A percentile compares a stretch with the other conserved stretches of the same genome.
Evolutionary conservation across 1,284 basidiomycete species (phyloP).

Genomic region (Pseudozyma pruni): DNA sequence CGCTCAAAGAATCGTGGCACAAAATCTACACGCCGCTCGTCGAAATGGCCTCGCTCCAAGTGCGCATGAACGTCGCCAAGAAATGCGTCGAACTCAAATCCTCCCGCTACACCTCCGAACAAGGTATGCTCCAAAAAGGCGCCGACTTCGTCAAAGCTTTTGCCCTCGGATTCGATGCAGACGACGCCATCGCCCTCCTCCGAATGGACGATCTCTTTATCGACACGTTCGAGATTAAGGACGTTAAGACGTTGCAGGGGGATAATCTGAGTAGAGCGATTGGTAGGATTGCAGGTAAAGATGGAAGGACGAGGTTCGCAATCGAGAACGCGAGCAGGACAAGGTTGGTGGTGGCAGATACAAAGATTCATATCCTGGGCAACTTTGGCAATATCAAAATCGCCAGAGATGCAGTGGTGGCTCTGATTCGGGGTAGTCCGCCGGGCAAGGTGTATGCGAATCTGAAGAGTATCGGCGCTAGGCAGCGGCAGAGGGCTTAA

Average conservation of each 20-base stretch:
- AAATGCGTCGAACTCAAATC: slow-evolving; percentile 93
- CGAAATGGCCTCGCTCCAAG: slow-evolving; percentile 91
- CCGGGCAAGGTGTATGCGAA: slow-evolving; percentile 91
- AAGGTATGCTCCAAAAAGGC: slow-evolving; percentile 83
- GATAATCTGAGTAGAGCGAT: slow-evolving; percentile 96
- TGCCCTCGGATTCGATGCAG: slow-evolving; percentile 82
- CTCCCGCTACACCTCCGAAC: slow-evolving; percentile 80
- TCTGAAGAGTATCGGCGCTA: slow-evolving; percentile 80
- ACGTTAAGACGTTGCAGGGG: slow-evolving; percentile 96
- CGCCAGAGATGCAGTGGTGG: slow-evolving; percentile 93
- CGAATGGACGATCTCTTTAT: slow-evolving; percentile 96
- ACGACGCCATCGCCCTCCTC: slow-evolving; percentile 95
- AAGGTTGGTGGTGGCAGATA: slow-evolving; percentile 94
- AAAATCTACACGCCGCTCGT: slow-evolving; percentile 96
- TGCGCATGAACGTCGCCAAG: slow-evolving; percentile 92
- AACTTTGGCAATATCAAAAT: slow-evolving; percentile 98
- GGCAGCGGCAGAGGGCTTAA: slow-evolving; percentile 86
- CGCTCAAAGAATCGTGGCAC: slow-evolving; percentile 96
- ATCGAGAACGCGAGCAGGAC: slow-evolving; percentile 97
- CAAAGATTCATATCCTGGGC: slow-evolving; percentile 95
- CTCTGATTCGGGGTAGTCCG: slow-evolving; percentile 91
- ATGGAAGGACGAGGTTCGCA: slow-evolving; percentile 97
- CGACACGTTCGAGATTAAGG: slow-evolving; percentile 97
- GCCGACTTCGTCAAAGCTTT: slow-evolving; percentile 97
- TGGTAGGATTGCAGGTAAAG: slow-evolving; percentile 96